Percentiles rank a stretch among this genome's conserved stretches.
These are phyloP conservation scores for Hemileia vastatrix DNA, from an alignment of 1,284 basidiomycete genomes.

Conservation along the genomic window DNA sequence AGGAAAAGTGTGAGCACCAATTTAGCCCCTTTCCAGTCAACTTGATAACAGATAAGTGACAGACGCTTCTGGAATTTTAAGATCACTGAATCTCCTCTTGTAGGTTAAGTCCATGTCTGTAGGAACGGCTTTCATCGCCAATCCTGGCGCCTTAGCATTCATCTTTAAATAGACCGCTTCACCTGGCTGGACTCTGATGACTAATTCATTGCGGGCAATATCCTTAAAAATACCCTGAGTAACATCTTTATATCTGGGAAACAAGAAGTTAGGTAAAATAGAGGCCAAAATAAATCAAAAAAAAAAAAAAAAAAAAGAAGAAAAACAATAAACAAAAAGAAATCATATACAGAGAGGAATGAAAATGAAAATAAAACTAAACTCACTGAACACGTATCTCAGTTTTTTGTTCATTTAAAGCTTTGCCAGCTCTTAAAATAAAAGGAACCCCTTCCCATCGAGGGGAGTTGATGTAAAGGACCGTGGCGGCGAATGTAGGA, in stretches of 20 bases:
- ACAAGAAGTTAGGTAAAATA: no score
- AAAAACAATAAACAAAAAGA: no score
- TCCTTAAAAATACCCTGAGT: conserved; percentile 91
- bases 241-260: conserved; percentile 70
- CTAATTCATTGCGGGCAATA: conserved; percentile 85
- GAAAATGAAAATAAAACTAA: not conserved
- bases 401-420: conserved; percentile 90
- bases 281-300: no score
- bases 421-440: conserved; percentile 95
- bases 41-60: not conserved
- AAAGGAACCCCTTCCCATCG: conserved; percentile 96
- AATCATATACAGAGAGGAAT: not conserved
- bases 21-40: not conserved
- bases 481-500: conserved; percentile 81
- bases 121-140: conserved; percentile 76
- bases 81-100: conserved; percentile 79
- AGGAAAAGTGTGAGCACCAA: not conserved
- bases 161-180: conserved; percentile 92
- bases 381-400: conserved; percentile 73
- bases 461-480: conserved; percentile 82
- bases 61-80: conserved; percentile 79
- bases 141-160: conserved; percentile 83
- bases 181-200: conserved; percentile 85
- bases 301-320: no score
- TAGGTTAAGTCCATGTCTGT: conserved; percentile 96